phyloP scores from a whole-genome alignment of 1,284 basidiomycete genomes.

The Marasmius sp. region DNA sequence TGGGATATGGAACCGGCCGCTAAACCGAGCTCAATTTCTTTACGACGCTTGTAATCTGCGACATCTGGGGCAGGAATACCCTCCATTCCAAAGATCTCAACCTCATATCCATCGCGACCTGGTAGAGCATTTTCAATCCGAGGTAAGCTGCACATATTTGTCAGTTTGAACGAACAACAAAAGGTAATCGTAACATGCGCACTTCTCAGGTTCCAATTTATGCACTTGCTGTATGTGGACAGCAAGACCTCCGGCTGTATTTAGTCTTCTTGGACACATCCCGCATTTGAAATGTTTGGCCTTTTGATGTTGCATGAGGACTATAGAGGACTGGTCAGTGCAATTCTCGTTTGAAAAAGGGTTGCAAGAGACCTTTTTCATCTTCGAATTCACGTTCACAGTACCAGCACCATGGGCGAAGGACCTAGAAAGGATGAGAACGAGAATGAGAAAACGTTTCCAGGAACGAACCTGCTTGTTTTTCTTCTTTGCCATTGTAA shows the following conservation, averaged over 20 bases:
- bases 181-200: conserved; percentile 26
- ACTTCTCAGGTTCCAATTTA: conserved; percentile 97
- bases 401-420: conserved; percentile 98
- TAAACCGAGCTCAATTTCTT: conserved; percentile 89
- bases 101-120: conserved; percentile 95
- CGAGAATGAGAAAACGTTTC: not conserved
- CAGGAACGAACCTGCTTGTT: not conserved
- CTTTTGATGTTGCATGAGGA: conserved; percentile 98
- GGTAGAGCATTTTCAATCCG: conserved; percentile 96
- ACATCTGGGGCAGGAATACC: conserved; percentile 94
- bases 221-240: conserved; percentile 99
- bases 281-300: conserved; percentile 99
- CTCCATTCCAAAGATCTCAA: conserved; percentile 99
- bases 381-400: conserved; percentile 99
- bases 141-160: conserved; percentile 45
- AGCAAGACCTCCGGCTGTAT: conserved; percentile 97
- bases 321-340: conserved; percentile 38
- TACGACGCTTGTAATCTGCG: conserved; percentile 92
- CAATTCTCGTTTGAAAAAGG: too few species aligned
- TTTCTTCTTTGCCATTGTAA: conserved; percentile 2
- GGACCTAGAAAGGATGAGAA: conserved; percentile 49
- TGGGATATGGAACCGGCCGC: conserved; percentile 78
- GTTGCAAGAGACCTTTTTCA: conserved; percentile 73
- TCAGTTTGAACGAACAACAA: conserved; percentile 13
- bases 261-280: conserved; percentile 92